Conservation (phyloP, 345 rosid species). For the Gossypium raimondii region DNA sequence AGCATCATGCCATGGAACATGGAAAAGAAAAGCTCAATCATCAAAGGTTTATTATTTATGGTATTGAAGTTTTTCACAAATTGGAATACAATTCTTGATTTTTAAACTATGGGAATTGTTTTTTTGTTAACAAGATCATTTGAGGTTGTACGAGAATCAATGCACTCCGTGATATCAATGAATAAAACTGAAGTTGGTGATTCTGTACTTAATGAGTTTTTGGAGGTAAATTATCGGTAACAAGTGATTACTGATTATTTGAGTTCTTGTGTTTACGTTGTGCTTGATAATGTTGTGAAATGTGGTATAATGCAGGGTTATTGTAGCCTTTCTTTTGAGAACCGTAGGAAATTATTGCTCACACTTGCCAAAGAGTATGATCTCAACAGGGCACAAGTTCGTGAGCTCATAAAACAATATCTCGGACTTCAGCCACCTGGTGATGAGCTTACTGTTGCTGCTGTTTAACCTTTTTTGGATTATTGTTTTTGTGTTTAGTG, state of each 20-base stretch:
- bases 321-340: slow-evolving; percentile 49
- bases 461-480: neutral
- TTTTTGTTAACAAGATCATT: slow-evolving; percentile 37
- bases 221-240: slow-evolving; percentile 44
- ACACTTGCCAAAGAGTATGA: slow-evolving; percentile 76
- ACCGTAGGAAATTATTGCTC: slow-evolving; percentile 53
- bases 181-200: slow-evolving; percentile 70
- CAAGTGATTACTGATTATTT: neutral
- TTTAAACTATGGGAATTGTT: neutral
- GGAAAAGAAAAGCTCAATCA: slow-evolving; percentile 21
- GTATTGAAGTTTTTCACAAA: neutral
- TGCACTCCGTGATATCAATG: slow-evolving; percentile 75
- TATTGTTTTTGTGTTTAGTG: neutral
- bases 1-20: slow-evolving; percentile 12
- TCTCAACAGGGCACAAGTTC: slow-evolving; percentile 60
- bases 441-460: slow-evolving; percentile 27
- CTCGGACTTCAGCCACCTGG: slow-evolving; percentile 64
- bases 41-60: slow-evolving; percentile 23
- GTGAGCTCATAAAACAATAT: slow-evolving; percentile 78
- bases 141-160: slow-evolving; percentile 61
- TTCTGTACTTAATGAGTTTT: slow-evolving; percentile 63
- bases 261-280: neutral
- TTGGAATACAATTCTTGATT: slow-evolving; percentile 17
- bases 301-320: slow-evolving; percentile 53
- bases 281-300: slow-evolving; percentile 14